Base-by-base conservation (phyloP, 2,329 filamentous ascomycete genomes). In the Talaromyces verruculosus region DNA sequence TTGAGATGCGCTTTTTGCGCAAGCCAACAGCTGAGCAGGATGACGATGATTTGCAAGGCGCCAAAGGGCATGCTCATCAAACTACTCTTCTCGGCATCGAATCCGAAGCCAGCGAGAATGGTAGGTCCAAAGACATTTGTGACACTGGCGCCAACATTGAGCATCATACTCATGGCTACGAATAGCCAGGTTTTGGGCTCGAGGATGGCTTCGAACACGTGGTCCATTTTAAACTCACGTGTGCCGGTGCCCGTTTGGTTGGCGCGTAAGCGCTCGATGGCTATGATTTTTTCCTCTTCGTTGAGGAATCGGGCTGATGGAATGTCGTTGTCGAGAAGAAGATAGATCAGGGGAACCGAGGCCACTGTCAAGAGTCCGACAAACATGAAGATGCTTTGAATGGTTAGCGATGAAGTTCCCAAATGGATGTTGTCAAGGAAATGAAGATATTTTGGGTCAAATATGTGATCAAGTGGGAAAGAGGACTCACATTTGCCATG, bases 1-100 rank as follows among this genome's bases (percentile, higher is more conserved):
- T 91, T 91, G 68, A 85, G 71, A 0, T 82, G 82, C 39, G 83
- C 83, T 11, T 81, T 84, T 63, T 86, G 83, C 0, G 87, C 87
- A 0, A 87, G 80, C 69, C 82, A 89, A 0, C 87, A 87, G 0
- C 83, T 81, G 7, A 84, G 72, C 2, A 90, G 75, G 65, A 90
- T 88, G 59, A 88, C 78, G 5, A 87, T 72, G 39, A 85, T 79
- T 73, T 90, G 88, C 3, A 89, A 74, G 0, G 82, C 83, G 0
- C 88, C 88, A 67, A 90, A 89, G 0, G 88, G 88, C 69, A 90
- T 90, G 72, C 88, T 90, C 28, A 90, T 81, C 4, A 90, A 77
- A 3, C 84, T 86, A 0, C 86, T 85, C 3, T 71, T 79, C 74
- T 83, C 85, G 63, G 84, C 84, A 73, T 87, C 82, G 68, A 85